phyloP scores from a whole-genome alignment of 2,329 filamentous ascomycete species.

The Cercospora beticola region DNA sequence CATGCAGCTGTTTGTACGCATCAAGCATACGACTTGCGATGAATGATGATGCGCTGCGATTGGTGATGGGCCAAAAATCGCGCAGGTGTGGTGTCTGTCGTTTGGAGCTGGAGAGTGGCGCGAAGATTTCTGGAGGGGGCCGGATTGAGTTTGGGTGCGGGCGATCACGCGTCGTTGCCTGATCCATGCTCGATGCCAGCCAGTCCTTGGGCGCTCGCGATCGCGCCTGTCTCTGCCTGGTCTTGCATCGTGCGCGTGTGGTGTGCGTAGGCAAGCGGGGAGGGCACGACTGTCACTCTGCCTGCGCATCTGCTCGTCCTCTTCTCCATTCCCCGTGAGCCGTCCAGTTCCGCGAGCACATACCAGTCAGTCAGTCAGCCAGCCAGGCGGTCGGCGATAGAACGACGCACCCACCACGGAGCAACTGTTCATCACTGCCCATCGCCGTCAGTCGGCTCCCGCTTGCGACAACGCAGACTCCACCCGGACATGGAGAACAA shows the following conservation, averaged over 20 bases:
- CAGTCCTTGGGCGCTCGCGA: background rate
- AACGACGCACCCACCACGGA: background rate
- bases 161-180: background rate
- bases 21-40: no score
- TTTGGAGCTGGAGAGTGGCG: background rate
- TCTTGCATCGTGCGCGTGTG: background rate
- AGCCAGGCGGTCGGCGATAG: background rate
- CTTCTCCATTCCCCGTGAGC: background rate
- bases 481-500: background rate
- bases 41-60: no score
- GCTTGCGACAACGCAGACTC: background rate
- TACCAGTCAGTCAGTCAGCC: no score
- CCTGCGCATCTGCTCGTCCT: background rate
- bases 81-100: background rate
- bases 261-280: background rate
- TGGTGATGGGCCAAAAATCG: background rate
- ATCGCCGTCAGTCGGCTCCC: constrained; percentile 24
- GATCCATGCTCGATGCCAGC: background rate
- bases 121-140: background rate
- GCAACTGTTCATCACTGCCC: background rate
- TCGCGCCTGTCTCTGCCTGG: background rate
- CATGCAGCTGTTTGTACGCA: no score
- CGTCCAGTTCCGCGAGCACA: background rate
- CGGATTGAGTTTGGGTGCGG: background rate
- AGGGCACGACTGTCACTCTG: background rate